These are phyloP conservation scores for Cicer yamashitae DNA, from an alignment of 306 rosid genomes.

Conservation along the genomic window DNA sequence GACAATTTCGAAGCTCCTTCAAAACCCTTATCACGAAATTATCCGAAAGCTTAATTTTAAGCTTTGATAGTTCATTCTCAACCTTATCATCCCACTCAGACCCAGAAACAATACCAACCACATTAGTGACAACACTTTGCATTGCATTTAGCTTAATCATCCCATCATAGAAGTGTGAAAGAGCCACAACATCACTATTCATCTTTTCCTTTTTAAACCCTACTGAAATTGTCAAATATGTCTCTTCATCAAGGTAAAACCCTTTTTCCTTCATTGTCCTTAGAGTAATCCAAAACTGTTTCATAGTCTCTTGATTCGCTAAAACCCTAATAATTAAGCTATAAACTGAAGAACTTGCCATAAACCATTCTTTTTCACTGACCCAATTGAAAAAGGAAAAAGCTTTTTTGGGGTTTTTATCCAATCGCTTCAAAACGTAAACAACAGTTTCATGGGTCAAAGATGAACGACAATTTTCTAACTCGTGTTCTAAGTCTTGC, in stretches of 20 bases:
- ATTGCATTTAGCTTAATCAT: constrained; percentile 65
- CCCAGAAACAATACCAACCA: constrained; percentile 56
- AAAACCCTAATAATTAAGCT: constrained; percentile 68
- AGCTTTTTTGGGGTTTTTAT: constrained; percentile 65
- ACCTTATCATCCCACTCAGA: constrained; percentile 60
- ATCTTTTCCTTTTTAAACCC: constrained; percentile 56
- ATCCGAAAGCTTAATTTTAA: constrained; percentile 59
- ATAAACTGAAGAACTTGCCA: constrained; percentile 63
- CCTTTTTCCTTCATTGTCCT: constrained; percentile 73
- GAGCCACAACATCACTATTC: constrained; percentile 55
- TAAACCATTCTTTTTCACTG: constrained; percentile 57
- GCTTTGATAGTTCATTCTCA: constrained; percentile 50
- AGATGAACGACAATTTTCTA: constrained; percentile 48
- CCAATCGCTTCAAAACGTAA: constrained; percentile 70
- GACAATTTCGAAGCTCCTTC: constrained; percentile 58
- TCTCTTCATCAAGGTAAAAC: constrained; percentile 67
- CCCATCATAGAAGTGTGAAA: constrained; percentile 60
- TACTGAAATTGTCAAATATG: constrained; percentile 50
- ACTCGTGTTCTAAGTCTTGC: constrained; percentile 60
- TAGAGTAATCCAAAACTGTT: constrained; percentile 66
- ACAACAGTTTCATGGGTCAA: constrained; percentile 70
- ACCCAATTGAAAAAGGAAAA: constrained; percentile 70
- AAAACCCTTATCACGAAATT: constrained; percentile 64
- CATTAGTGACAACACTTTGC: constrained; percentile 59
- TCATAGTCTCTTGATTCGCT: constrained; percentile 57